phyloP scores from a whole-genome alignment of 176 grass and related monocot genomes.

The Saccharum officinarum region DNA sequence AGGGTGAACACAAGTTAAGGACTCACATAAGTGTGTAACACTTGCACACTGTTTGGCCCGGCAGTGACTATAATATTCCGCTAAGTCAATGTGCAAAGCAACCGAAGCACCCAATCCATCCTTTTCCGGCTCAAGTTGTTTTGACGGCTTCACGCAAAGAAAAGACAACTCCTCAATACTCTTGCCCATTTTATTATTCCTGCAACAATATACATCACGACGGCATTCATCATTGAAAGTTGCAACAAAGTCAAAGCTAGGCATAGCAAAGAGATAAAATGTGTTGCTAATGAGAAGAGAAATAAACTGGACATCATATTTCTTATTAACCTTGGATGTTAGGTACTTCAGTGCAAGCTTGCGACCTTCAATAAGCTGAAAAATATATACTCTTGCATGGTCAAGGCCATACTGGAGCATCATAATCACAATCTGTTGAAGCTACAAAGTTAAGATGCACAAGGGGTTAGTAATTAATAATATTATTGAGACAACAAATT shows the following conservation, averaged over 20 bases:
- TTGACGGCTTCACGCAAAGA: not conserved
- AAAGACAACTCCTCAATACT: not conserved
- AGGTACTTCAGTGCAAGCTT: not conserved
- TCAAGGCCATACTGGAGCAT: not conserved
- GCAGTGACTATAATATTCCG: not conserved
- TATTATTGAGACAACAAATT: not conserved
- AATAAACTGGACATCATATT: not conserved
- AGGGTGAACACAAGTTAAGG: not conserved
- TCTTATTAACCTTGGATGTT: not conserved
- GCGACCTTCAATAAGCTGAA: not conserved
- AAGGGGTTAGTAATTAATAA: not conserved
- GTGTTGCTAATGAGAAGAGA: not conserved
- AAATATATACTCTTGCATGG: not conserved
- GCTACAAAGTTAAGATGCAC: not conserved
- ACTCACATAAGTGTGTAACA: not conserved
- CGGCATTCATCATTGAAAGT: not conserved
- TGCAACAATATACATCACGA: not conserved
- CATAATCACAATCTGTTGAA: not conserved
- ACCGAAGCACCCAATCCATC: not conserved
- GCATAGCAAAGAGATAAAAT: not conserved
- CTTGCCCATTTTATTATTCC: not conserved
- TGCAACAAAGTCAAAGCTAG: not conserved
- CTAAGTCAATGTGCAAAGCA: not conserved
- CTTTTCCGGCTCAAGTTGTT: not conserved
- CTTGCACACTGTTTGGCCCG: not conserved